Base-by-base conservation (phyloP, 2,329 filamentous ascomycete species). In the Fusarium caatingaense region DNA sequence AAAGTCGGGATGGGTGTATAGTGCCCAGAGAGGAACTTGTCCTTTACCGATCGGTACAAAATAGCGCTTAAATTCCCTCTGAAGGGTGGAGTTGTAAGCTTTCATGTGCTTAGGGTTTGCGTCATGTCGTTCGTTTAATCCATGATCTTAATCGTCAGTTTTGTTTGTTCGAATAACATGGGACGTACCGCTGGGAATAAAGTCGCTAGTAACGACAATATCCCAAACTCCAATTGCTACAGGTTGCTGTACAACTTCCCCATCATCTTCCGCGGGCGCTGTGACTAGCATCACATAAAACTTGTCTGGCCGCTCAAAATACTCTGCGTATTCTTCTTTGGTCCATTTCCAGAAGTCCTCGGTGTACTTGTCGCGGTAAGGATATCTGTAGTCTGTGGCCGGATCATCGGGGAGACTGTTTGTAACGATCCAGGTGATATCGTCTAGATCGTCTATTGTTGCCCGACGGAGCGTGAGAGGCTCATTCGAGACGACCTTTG, bases 291-390 rank as follows among this genome's bases (percentile, higher is more conserved):
- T 18, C 1, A 50, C 23, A 12, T 12, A 23, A 0, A 62, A 61
- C 15, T 67, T 68, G 3, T 63, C 48, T 1, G 49, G 48, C 0
- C 56, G 49, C 5, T 51, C 18, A 3, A 68, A 50, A 4, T 67
- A 53, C 15, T 63, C 58, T 4, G 47, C 48, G 5, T 68, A 62
- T 23, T 67, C 65, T 8, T 51, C 21, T 12, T 49, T 51, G 7
- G 63, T 68, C 63, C 58, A 67, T 32, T 55, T 55, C 58, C 28
- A 34, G 2, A 68, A 68, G 2, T 67, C 64, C 0, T 12, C 15
- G 2, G 53, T 53, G 5, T 56, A 56, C 2, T 42, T 25, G 1
- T 63, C 30, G 1, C 49, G 58, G 3, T 50, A 41, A 7, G 58
- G 58, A 5, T 41, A 64, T 5, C 40, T 57, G 37, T 63, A 57